Base-by-base conservation (phyloP, 2,329 filamentous ascomycete genomes). In the Zarea fungicola region DNA sequence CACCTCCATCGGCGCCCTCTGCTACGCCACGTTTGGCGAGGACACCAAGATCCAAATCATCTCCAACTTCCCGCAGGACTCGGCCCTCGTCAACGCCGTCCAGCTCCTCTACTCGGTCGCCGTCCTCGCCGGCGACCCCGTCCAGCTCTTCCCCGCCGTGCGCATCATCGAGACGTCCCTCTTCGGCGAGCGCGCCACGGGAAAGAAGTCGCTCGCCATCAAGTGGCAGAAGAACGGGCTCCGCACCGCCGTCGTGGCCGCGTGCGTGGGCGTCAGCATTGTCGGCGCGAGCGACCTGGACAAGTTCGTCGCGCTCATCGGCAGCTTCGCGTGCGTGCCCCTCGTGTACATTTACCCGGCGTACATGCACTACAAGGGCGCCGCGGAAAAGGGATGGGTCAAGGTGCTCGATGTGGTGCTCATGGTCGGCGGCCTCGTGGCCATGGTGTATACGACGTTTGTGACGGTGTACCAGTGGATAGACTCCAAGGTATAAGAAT, bases 211-310 rank as follows among this genome's bases (percentile, higher is more conserved):
- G 52, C 62, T 70, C 28, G 67, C 73, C 31, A 85, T 83, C 54
- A 89, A 89, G 63, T 89, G 85, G 85, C 82, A 83, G 67, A 89
- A 89, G 75, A 89, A 89, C 56, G 74, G 65, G 1, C 79, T 89
- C 56, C 73, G 85, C 19, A 74, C 79, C 0, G 57, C 62, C 0
- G 60, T 86, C 19, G 78, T 85, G 26, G 61, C 75, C 2, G 31
- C 82, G 8, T 86, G 83, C 54, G 80, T 80, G 8, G 69, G 71
- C 18, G 71, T 89, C 36, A 75, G 83, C 14, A 78, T 85, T 11
- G 56, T 80, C 2, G 85, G 85, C 14, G 82, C 84, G 1, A 81
- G 76, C 35, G 83, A 87, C 61, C 68, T 89, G 52, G 85, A 89
- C 65, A 83, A 84, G 53, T 89, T 89, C 55, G 85, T 89, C 11